These are phyloP conservation scores for Ogataea haglerorum DNA, from an alignment of 805 yeast species.

Conservation along the genomic window DNA sequence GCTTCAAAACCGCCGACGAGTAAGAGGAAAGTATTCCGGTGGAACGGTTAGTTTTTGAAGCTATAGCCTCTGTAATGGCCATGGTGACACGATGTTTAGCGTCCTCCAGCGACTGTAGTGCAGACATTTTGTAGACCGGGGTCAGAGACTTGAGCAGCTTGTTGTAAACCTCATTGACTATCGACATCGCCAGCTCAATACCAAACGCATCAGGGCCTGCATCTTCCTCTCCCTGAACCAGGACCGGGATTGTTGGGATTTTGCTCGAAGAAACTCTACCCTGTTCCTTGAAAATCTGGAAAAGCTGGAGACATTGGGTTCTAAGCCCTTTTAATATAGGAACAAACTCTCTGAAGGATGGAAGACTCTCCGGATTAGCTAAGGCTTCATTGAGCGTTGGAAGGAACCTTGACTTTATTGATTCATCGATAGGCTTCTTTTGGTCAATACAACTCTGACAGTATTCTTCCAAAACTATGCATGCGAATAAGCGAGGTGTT, in stretches of 20 bases:
- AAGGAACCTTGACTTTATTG: slow-evolving; percentile 8
- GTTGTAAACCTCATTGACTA: slow-evolving; percentile 60
- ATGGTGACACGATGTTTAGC: slow-evolving; percentile 63
- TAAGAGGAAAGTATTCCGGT: slow-evolving; percentile 66
- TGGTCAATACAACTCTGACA: slow-evolving; percentile 35
- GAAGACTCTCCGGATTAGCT: slow-evolving; percentile 41
- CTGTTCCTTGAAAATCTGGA: slow-evolving; percentile 70
- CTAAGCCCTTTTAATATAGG: slow-evolving; percentile 83
- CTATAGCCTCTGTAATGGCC: slow-evolving; percentile 67
- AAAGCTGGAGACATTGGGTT: slow-evolving; percentile 79
- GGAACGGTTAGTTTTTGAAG: slow-evolving; percentile 47
- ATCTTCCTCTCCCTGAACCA: slow-evolving; percentile 90
- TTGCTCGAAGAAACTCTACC: slow-evolving; percentile 71
- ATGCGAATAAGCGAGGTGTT: slow-evolving; percentile 72
- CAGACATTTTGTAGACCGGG: slow-evolving; percentile 66
- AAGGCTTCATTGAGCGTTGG: slow-evolving; percentile 35
- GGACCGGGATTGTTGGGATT: slow-evolving; percentile 79
- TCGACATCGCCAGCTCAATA: slow-evolving; percentile 68
- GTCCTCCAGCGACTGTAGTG: slow-evolving; percentile 72
- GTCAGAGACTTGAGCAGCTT: slow-evolving; percentile 60
- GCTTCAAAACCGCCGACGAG: slow-evolving; percentile 68
- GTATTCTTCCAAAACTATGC: slow-evolving; percentile 70
- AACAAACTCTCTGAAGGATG: slow-evolving; percentile 75
- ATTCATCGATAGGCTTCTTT: slow-evolving; percentile 11
- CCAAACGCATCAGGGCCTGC: slow-evolving; percentile 95